Percentiles rank a stretch among this genome's conserved stretches.
These are phyloP conservation scores for Nymphaea thermarum DNA, from an alignment of 164 flowering plant genomes.

Conservation along the genomic window DNA sequence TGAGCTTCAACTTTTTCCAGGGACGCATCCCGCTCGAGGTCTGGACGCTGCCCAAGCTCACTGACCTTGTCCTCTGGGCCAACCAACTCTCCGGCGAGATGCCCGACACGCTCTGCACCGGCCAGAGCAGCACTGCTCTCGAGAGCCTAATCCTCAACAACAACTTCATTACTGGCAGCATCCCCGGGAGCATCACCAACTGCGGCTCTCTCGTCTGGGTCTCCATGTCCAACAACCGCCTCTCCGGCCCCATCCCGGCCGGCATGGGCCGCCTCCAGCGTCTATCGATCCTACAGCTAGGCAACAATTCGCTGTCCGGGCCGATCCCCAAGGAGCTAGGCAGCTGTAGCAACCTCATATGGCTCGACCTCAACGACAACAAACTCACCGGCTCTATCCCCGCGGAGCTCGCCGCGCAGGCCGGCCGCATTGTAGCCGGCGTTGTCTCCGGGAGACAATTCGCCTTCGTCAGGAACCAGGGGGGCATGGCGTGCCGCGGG, in stretches of 20 bases:
- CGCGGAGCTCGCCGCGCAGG: constrained; percentile 38
- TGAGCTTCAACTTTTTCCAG: constrained; percentile 57
- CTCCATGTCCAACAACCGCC: constrained; percentile 62
- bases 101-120: constrained; percentile 51
- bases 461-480: constrained; percentile 80
- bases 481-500: constrained; percentile 70
- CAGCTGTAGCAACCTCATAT: constrained; percentile 50
- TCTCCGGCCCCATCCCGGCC: constrained; percentile 56
- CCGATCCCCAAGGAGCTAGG: constrained; percentile 60
- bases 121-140: constrained; percentile 34
- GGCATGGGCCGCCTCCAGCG: constrained; percentile 45
- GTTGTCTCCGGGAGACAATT: constrained; percentile 64
- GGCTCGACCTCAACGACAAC: constrained; percentile 89
- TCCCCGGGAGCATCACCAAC: constrained; percentile 45
- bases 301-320: constrained; percentile 67
- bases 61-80: constrained; percentile 70
- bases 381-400: constrained; percentile 45
- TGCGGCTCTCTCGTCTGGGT: constrained; percentile 71
- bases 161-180: constrained; percentile 48
- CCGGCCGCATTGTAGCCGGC: constrained; percentile 47
- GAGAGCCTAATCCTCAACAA: constrained; percentile 75
- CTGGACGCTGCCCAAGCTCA: constrained; percentile 55
- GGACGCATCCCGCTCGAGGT: constrained; percentile 51
- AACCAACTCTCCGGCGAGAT: constrained; percentile 55
- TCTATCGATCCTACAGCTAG: constrained; percentile 73